Conservation (phyloP, 352 stramenopile genomes). For the Pilasporangium apinafurcum region DNA sequence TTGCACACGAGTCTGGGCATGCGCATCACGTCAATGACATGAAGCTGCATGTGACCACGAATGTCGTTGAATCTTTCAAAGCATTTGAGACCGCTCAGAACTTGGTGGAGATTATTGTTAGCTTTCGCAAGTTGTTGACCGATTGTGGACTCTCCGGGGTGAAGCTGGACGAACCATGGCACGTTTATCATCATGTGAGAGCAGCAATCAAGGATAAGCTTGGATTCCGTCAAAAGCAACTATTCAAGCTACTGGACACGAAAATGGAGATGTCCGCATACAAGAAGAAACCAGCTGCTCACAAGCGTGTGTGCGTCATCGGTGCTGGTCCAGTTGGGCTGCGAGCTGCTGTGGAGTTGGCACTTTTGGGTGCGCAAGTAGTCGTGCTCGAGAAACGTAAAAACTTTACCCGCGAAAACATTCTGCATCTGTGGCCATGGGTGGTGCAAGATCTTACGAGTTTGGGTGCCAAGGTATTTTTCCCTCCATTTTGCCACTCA, state of each 20-base stretch:
- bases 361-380: conserved; percentile 62
- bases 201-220: conserved; percentile 44
- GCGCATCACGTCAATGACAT: conserved; percentile 11
- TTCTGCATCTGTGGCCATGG: conserved; percentile 79
- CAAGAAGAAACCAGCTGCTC: conserved; percentile 42
- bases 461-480: conserved; percentile 80
- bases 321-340: conserved; percentile 72
- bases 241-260: conserved; percentile 65
- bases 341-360: conserved; percentile 64
- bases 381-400: conserved; percentile 80
- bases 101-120: conserved; percentile 38
- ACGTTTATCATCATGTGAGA: conserved; percentile 67
- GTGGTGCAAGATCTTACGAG: conserved; percentile 78
- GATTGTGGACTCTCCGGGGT: conserved; percentile 51
- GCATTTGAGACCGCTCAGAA: conserved; percentile 61
- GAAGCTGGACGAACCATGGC: conserved; percentile 41
- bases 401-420: conserved; percentile 78
- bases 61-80: conserved; percentile 52
- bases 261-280: conserved; percentile 50
- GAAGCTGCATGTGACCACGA: conserved; percentile 24
- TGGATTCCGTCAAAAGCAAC: conserved; percentile 67
- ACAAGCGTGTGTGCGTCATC: conserved; percentile 71
- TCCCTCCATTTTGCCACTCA: conserved; percentile 74
- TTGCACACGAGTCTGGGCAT: conserved; percentile 11
- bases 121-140: conserved; percentile 46